Conservation (phyloP, 2,329 filamentous ascomycete genomes). For the Claviceps digitariae region DNA sequence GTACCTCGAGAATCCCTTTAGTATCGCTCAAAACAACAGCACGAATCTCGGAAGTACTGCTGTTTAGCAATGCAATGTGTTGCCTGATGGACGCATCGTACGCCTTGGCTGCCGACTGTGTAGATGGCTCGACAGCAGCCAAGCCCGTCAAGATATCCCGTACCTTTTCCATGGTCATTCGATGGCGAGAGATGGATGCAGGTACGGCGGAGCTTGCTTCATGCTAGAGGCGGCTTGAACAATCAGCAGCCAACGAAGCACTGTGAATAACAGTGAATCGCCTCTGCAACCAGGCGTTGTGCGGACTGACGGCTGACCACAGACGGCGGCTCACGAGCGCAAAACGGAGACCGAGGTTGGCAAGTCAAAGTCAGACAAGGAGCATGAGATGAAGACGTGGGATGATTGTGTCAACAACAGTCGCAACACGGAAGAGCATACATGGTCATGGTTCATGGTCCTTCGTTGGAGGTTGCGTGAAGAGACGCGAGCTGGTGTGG, state of each 20-base stretch:
- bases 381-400: background rate
- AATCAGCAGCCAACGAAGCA: background rate
- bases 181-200: background rate
- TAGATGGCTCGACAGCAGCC: background rate
- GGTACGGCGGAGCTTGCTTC: background rate
- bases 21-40: slow-evolving; percentile 20
- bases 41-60: background rate
- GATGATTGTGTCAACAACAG: background rate
- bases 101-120: background rate
- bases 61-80: slow-evolving; percentile 1
- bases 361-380: background rate
- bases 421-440: background rate
- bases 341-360: background rate
- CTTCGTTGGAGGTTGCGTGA: background rate
- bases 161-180: slow-evolving; percentile 1
- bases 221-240: background rate
- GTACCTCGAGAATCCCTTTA: slow-evolving; percentile 28
- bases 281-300: background rate
- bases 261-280: too few species aligned
- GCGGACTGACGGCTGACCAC: background rate
- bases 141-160: slow-evolving; percentile 1
- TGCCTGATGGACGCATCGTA: slow-evolving; percentile 4
- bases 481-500: background rate
- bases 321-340: background rate
- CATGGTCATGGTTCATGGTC: background rate